These are phyloP conservation scores for Serendipita vermifera DNA, from an alignment of 768 basidiomycete genomes.

Conservation along the genomic window DNA sequence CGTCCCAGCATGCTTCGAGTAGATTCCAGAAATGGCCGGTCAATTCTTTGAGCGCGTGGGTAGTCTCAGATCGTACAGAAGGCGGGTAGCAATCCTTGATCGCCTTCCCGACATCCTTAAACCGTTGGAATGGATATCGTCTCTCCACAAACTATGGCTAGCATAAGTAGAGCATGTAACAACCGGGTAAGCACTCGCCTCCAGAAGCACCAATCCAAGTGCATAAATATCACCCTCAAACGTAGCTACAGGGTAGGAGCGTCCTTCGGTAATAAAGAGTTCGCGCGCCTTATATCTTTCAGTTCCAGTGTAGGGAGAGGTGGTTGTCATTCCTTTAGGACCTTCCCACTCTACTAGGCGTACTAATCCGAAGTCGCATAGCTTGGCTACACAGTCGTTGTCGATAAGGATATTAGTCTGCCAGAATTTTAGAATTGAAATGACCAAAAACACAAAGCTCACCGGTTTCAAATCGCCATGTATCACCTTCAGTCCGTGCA, in stretches of 20 bases:
- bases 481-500: not conserved
- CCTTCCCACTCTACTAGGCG: not conserved
- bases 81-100: not conserved
- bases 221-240: not conserved
- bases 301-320: not conserved
- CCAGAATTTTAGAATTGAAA: too few species aligned
- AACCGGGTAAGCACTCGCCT: too few species aligned
- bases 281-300: not conserved
- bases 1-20: not conserved
- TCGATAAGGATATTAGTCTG: not conserved
- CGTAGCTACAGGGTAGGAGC: not conserved
- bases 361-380: slow-evolving; percentile 1
- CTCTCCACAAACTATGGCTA: too few species aligned
- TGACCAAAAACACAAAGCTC: too few species aligned
- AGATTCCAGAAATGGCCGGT: not conserved
- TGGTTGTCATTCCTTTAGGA: not conserved
- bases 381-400: not conserved
- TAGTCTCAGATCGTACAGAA: not conserved
- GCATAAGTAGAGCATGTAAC: too few species aligned
- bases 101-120: too few species aligned
- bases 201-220: not conserved
- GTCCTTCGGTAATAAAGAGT: not conserved
- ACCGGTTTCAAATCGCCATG: slow-evolving; percentile 8
- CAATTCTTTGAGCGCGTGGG: not conserved
- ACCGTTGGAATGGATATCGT: not conserved